Evolutionary conservation across 106 monocot species (phyloP), one percentile per base, ranked within the genome.

Genomic region (Amphibolis antarctica): DNA sequence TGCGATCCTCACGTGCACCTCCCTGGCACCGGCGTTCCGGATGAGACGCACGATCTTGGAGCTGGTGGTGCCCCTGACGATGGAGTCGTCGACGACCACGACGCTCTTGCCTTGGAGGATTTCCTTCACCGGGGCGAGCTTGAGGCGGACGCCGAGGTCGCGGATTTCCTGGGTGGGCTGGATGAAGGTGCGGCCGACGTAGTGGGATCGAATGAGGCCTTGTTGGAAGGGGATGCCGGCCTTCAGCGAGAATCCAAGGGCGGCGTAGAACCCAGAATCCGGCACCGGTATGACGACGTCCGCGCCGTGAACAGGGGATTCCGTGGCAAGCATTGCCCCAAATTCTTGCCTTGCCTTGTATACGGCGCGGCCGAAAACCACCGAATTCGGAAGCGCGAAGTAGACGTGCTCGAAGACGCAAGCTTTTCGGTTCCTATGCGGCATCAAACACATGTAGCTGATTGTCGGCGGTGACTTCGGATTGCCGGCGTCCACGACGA

Each of bases 341-440:
- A 89, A 96, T 9, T 66, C 46, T 43, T 68, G 69, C 44, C 94
- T 63, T 2, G 83, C 79, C 0, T 55, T 66, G 57, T 89, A 67
- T 28, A 96, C 94, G 0, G 73, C 45, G 28, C 53, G 74, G 42
- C 89, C 86, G 43, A 86, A 96, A 43, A 96, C 89, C 19, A 89
- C 28, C 23, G 86, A 96, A 51, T 89, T 78, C 3, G 94, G 94
- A 50, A 96, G 77, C 3, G 89, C 83, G 65, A 96, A 89, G 82
- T 96, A 96, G 51, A 96, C 70, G 69, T 86, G 94, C 71, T 96
- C 86, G 71, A 96, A 89, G 36, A 96, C 70, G 77, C 94, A 86
- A 19, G 86, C 83, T 64, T 86, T 83, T 14, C 90, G 71, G 1
- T 75, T 67, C 21, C 56, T 69, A 1, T 42, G 73, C 15, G 80